These are phyloP conservation scores for Bipolaris oryzae DNA, from an alignment of 2,329 filamentous ascomycete genomes.

Conservation along the genomic window DNA sequence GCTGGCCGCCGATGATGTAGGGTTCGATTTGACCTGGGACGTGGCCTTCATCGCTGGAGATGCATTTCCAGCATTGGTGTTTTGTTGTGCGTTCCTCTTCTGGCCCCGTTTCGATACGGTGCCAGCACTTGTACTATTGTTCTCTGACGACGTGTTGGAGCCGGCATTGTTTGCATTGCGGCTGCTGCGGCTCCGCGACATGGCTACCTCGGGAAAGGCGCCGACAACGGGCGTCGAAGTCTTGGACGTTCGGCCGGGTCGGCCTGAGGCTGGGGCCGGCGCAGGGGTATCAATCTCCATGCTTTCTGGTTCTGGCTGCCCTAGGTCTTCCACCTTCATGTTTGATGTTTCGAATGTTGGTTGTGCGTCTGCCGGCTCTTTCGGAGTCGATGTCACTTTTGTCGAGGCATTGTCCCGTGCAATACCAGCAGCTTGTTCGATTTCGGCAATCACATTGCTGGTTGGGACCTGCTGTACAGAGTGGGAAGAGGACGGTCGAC, in stretches of 20 bases:
- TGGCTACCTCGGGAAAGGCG: constrained; percentile 50
- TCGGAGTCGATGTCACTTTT: constrained; percentile 39
- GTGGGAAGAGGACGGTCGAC: constrained; percentile 47
- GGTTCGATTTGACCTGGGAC: constrained; percentile 35
- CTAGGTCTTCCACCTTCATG: constrained; percentile 58
- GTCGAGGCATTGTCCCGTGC: constrained; percentile 30
- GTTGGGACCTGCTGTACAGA: constrained; percentile 36
- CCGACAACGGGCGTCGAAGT: constrained; percentile 56
- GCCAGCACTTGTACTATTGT: constrained; percentile 45
- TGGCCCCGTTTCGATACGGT: constrained; percentile 44
- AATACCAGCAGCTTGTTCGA: constrained; percentile 41
- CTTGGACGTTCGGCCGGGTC: constrained; percentile 54
- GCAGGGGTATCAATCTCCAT: constrained; percentile 43
- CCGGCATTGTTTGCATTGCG: constrained; percentile 48
- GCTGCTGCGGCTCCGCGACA: constrained; percentile 52
- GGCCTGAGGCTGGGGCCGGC: constrained; percentile 38
- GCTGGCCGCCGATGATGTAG: constrained; percentile 42
- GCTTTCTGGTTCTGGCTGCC: constrained; percentile 51
- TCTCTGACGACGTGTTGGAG: constrained; percentile 47
- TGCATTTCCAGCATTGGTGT: constrained; percentile 25
- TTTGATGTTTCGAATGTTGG: constrained; percentile 56
- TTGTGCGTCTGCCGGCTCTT: constrained; percentile 35
- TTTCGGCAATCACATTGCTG: constrained; percentile 41
- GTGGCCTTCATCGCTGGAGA: constrained; percentile 37
- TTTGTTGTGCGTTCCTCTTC: constrained; percentile 42